Base-by-base conservation (phyloP, 2,329 filamentous ascomycete genomes). In the Fusarium torreyae region DNA sequence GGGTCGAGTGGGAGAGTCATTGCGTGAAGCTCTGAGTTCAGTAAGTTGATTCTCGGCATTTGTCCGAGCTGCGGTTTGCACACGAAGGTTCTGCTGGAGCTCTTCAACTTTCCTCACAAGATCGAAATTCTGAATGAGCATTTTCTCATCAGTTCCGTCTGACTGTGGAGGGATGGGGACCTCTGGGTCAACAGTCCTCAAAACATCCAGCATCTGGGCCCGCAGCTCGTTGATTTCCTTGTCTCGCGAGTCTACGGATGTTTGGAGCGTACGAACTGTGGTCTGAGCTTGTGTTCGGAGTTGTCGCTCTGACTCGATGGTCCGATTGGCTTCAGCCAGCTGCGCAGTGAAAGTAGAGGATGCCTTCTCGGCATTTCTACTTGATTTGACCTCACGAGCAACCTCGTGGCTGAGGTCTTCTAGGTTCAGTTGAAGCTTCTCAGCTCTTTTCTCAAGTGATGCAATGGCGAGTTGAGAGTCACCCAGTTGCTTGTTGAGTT, bases 371-470 rank as follows among this genome's bases (percentile, higher is more conserved):
- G 94, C 95, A 77, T 92, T 96, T 63, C 95, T 90, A 75, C 91
- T 96, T 20, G 90, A 89, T 82, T 98, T 97, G 76, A 94, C 93
- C 80, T 98, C 95, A 31, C 94, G 88, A 50, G 92, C 92, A 55
- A 98, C 87, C 79, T 98, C 94, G 73, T 98, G 95, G 72, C 94
- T 97, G 36, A 98, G 84, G 77, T 99, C 95, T 77, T 99, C 95
- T 10, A 98, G 81, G 74, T 88, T 94, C 42, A 98, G 86, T 52
- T 94, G 89, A 28, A 98, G 85, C 80, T 98, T 98, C 80, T 98
- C 95, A 53, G 96, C 92, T 78, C 96, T 94, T 84, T 98, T 98
- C 78, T 98, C 94, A 9, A 98, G 82, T 2, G 93, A 92, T 0
- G 92, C 92, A 69, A 97, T 89, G 7, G 89, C 89, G 24, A 98